Base-by-base conservation (phyloP, 2,329 filamentous ascomycete species). In the Neodidymelliopsis sp. region DNA sequence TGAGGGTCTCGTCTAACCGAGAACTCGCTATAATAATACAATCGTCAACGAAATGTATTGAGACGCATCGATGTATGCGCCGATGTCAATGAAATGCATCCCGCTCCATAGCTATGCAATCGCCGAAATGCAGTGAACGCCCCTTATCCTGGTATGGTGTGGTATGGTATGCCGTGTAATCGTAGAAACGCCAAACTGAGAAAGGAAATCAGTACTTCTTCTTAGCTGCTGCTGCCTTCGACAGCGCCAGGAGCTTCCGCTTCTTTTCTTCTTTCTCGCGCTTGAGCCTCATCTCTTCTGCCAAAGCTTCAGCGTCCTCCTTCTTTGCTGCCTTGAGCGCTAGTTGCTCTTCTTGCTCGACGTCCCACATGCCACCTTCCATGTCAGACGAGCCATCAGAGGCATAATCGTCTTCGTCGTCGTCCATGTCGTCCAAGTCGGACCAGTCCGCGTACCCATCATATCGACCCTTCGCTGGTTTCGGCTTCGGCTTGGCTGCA, bases 311-410 rank as follows among this genome's bases (percentile, higher is more conserved):
- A 13, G 81, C 77, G 60, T 92, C 89, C 66, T 92, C 89, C 35
- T 80, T 79, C 33, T 82, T 82, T 18, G 88, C 89, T 44, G 81
- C 77, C 22, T 76, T 72, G 51, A 86, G 81, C 2, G 88, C 87
- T 38, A 75, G 67, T 35, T 78, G 75, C 68, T 93, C 89, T 69
- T 93, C 89, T 25, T 81, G 76, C 53, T 91, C 87, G 41, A 92
- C 83, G 59, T 91, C 88, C 52, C 86, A 86, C 27, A 87, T 69
- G 24, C 87, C 88, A 2, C 87, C 89, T 69, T 91, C 88, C 87
- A 91, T 91, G 61, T 90, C 89, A 5, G 87, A 90, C 4, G 86
- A 88, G 5, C 69, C 84, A 44, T 88, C 87, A 0, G 84, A 86
- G 2, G 77, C 81, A 56, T 89, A 87, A 36, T 77, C 79, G 23